These are phyloP conservation scores for Dorcoceras hygrometricum DNA, from an alignment of 257 asterid species.

Conservation along the genomic window DNA sequence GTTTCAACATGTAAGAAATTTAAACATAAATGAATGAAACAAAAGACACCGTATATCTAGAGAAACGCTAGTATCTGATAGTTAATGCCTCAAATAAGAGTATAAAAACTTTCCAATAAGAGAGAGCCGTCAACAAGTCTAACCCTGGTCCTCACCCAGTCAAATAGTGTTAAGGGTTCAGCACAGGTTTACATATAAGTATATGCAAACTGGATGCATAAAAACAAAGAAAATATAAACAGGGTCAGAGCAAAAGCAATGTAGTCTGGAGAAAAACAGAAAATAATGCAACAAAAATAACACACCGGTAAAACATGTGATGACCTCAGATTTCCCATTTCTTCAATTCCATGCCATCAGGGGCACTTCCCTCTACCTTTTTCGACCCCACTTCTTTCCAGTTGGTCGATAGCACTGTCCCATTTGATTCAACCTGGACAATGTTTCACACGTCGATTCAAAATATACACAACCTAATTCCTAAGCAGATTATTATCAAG, in stretches of 20 bases:
- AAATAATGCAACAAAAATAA: conserved; percentile 8
- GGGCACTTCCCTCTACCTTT: conserved; percentile 61
- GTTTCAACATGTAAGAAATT: too few relatives aligned
- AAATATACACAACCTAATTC: background rate
- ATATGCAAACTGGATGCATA: conserved; percentile 9
- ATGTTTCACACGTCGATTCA: background rate
- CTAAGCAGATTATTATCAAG: background rate
- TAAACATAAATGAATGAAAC: too few relatives aligned
- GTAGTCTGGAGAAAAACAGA: background rate
- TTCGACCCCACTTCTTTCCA: conserved; percentile 56
- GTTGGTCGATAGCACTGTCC: conserved; percentile 53
- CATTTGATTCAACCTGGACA: conserved; percentile 45
- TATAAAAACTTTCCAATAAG: too few relatives aligned
- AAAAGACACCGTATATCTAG: too few relatives aligned
- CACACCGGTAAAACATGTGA: background rate
- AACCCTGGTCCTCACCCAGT: too few relatives aligned
- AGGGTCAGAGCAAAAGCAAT: conserved; percentile 19
- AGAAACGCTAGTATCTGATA: too few relatives aligned
- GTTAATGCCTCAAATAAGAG: too few relatives aligned
- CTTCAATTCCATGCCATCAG: conserved; percentile 51
- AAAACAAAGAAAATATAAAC: conserved; percentile 23
- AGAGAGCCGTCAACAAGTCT: too few relatives aligned
- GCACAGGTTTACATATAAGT: background rate
- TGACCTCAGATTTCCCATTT: conserved; percentile 34
- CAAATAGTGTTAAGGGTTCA: too few relatives aligned